phyloP scores from a whole-genome alignment of 164 flowering plant species.

The Houttuynia cordata region DNA sequence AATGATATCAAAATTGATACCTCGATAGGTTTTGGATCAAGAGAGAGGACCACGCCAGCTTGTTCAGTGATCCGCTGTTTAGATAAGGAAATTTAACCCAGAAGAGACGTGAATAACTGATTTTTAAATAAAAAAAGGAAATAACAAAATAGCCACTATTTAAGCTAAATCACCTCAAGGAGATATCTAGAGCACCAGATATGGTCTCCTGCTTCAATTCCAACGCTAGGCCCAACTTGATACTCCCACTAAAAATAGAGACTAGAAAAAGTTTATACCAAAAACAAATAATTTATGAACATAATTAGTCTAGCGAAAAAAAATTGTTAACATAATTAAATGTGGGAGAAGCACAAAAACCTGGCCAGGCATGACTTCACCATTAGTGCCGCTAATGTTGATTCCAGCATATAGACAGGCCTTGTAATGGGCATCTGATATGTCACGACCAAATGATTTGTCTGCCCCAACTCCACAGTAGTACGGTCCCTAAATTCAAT shows the following conservation, averaged over 20 bases:
- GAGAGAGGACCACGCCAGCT: slow-evolving; percentile 93
- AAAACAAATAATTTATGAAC: background rate
- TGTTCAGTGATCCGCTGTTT: slow-evolving; percentile 91
- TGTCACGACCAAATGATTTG: slow-evolving; percentile 93
- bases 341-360: slow-evolving; percentile 23
- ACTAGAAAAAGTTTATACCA: background rate
- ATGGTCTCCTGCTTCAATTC: slow-evolving; percentile 94
- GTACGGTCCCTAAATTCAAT: slow-evolving; percentile 70
- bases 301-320: no score
- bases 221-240: slow-evolving; percentile 99
- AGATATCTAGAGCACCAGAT: slow-evolving; percentile 88
- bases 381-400: slow-evolving; percentile 93
- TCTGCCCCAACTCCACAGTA: slow-evolving; percentile 95
- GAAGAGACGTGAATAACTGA: background rate
- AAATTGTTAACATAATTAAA: background rate
- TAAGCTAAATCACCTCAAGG: slow-evolving; percentile 60
- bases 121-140: background rate
- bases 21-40: slow-evolving; percentile 98
- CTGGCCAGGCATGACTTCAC: slow-evolving; percentile 99
- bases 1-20: slow-evolving; percentile 19
- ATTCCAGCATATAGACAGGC: slow-evolving; percentile 98
- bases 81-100: background rate
- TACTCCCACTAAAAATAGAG: slow-evolving; percentile 72
- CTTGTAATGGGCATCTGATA: slow-evolving; percentile 97
- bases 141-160: no score